phyloP scores from a whole-genome alignment of 2,329 filamentous ascomycete species.

The Pseudogymnoascus sp. region DNA sequence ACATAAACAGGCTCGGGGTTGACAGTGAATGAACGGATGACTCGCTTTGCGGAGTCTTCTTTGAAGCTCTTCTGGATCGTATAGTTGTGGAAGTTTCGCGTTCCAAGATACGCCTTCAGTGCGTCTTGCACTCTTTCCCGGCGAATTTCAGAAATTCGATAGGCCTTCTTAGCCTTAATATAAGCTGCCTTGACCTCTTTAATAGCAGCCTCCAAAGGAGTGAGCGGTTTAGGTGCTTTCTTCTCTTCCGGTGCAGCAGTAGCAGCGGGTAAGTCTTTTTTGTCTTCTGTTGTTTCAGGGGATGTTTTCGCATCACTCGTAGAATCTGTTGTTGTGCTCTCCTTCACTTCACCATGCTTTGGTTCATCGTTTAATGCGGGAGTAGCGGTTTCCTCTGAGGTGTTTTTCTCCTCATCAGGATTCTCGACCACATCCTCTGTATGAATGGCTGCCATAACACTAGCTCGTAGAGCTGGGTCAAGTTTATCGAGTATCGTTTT shows the following conservation, averaged over 20 bases:
- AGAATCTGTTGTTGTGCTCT: background rate
- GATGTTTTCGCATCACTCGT: background rate
- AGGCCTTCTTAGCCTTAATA: conserved; percentile 72
- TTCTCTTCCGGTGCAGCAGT: background rate
- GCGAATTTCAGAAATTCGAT: conserved; percentile 68
- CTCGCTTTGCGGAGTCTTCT: conserved; percentile 79
- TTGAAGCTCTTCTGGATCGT: conserved; percentile 78
- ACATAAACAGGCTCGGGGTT: conserved; percentile 73
- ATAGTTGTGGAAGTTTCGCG: conserved; percentile 94
- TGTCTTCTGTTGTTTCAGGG: background rate
- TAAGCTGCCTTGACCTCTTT: conserved; percentile 76
- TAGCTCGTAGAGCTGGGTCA: conserved; percentile 55
- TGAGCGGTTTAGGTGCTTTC: conserved; percentile 25
- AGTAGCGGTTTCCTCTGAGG: conserved; percentile 17
- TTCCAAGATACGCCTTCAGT: conserved; percentile 71
- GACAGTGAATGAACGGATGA: conserved; percentile 86
- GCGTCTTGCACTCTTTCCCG: conserved; percentile 68
- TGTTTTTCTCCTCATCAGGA: conserved; percentile 20
- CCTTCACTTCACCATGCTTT: background rate
- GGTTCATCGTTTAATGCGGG: conserved; percentile 15
- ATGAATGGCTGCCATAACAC: conserved; percentile 57
- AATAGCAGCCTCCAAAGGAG: conserved; percentile 56
- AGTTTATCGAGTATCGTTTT: conserved; percentile 59
- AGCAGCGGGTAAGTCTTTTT: background rate
- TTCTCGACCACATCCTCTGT: conserved; percentile 27